Base-by-base conservation (phyloP, 1,284 basidiomycete genomes). In the Ganoderma sinense region DNA sequence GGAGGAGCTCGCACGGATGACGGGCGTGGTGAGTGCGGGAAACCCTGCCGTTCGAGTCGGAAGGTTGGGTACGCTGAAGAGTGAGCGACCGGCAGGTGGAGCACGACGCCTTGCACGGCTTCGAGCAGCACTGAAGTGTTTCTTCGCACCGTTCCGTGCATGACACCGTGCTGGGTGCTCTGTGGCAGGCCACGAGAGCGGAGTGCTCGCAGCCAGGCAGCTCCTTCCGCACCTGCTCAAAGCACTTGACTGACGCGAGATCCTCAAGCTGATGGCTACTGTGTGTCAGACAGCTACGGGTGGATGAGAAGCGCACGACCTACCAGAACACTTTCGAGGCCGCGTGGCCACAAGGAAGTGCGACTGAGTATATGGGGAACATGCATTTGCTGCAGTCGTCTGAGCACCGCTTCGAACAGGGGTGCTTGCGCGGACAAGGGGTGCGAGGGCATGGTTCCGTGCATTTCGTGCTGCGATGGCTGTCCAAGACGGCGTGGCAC, bases 261-360 rank as follows among this genome's bases (percentile, higher is more conserved):
- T 81, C 74, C 14, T 88, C 85, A 59, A 88, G 71, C 55, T 82
- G 73, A 71, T 85, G 77, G 70, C 92, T 94, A 23, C 16, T 13
- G 40, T 11, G 26, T 20, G 41, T 45, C 18, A 64, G 29, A 33
- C 11, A 41, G 40, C 1, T 16, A 10, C 1, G 39, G 45, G n/a
- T 51, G 26, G 29, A 13, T 18, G 1, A 33, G 14, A 14, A 3
- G 6, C 18, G 7, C 20, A 13, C 6, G 20, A 23, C 86, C 66
- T 77, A 91, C 92, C 92, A 94, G 29, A 82, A 80, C 23, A 92
- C 82, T 0, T 78, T 78, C 4, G 74, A 23, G 20, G 80, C 82
- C 14, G 75, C 65, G 77, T 94, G 92, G 1, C 89, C 89, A 71
- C 92, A 94, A 0, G 91, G 89, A 10, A 94, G 82, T 29, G 71